Conservation (phyloP, 129 eudicot species). For the Saussurea involucrata region DNA sequence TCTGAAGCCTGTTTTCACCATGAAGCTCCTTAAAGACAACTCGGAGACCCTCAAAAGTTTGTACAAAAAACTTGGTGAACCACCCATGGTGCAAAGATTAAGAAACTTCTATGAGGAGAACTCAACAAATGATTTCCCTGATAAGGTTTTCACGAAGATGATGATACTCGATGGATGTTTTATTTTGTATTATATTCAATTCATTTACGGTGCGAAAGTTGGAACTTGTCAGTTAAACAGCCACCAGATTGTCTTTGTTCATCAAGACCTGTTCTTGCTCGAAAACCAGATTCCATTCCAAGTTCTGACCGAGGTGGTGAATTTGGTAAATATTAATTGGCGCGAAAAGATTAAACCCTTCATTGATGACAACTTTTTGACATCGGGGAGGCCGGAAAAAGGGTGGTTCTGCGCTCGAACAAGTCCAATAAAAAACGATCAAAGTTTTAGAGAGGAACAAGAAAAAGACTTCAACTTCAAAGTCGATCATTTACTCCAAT, state of each 20-base stretch:
- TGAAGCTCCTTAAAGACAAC: background rate
- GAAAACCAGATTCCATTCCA: constrained; percentile 38
- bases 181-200: constrained; percentile 16
- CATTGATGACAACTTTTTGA: constrained; percentile 2
- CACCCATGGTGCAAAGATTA: constrained; percentile 1
- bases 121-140: background rate
- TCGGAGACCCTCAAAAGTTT: constrained; percentile 2
- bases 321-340: background rate
- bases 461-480: background rate
- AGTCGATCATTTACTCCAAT: constrained; percentile 5
- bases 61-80: constrained; percentile 13
- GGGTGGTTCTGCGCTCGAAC: background rate
- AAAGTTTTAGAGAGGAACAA: background rate
- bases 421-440: background rate
- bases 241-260: constrained; percentile 13
- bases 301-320: constrained; percentile 22
- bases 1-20: constrained; percentile 22
- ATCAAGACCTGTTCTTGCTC: constrained; percentile 39
- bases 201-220: background rate
- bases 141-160: constrained; percentile 18
- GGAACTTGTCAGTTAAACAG: constrained; percentile 1
- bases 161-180: constrained; percentile 38
- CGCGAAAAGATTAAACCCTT: background rate
- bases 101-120: constrained; percentile 18
- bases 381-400: background rate